A percentile compares a stretch with the other conserved stretches of the same genome.
These are phyloP conservation scores for Ascoidea rubescens DNA, from an alignment of 805 yeast genomes.

Conservation along the genomic window DNA sequence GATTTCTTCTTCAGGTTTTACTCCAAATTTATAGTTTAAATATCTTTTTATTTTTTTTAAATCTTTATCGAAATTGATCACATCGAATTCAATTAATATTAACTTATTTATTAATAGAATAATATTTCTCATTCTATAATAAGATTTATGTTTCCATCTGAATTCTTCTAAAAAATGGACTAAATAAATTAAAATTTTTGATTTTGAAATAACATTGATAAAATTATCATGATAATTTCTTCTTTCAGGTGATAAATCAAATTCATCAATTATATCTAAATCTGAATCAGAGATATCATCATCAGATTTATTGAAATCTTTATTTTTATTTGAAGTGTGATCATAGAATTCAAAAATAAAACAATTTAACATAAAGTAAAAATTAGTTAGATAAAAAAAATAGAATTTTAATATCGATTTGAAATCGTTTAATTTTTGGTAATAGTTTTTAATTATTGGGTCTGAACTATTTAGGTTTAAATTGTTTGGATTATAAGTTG, in stretches of 20 bases:
- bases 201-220: constrained; percentile 14
- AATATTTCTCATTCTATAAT: constrained; percentile 42
- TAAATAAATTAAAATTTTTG: constrained; percentile 29
- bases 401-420: constrained; percentile 6
- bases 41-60: constrained; percentile 27
- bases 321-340: neutral
- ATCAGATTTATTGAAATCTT: neutral
- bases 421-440: constrained; percentile 1
- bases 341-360: constrained; percentile 1
- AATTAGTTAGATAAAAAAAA: constrained; percentile 6
- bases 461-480: neutral
- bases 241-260: constrained; percentile 1
- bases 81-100: constrained; percentile 39
- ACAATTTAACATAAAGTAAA: constrained; percentile 5
- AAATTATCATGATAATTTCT: constrained; percentile 2
- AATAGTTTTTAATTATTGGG: too few species aligned
- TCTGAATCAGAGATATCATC: neutral
- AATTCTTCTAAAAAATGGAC: constrained; percentile 45
- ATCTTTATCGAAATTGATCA: constrained; percentile 16
- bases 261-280: neutral
- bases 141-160: constrained; percentile 38
- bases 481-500: neutral
- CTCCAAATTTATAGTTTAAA: constrained; percentile 28
- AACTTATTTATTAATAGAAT: constrained; percentile 39
- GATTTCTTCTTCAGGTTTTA: constrained; percentile 13